These are phyloP conservation scores for Quercus dentata DNA, from an alignment of 306 rosid genomes.

Conservation along the genomic window DNA sequence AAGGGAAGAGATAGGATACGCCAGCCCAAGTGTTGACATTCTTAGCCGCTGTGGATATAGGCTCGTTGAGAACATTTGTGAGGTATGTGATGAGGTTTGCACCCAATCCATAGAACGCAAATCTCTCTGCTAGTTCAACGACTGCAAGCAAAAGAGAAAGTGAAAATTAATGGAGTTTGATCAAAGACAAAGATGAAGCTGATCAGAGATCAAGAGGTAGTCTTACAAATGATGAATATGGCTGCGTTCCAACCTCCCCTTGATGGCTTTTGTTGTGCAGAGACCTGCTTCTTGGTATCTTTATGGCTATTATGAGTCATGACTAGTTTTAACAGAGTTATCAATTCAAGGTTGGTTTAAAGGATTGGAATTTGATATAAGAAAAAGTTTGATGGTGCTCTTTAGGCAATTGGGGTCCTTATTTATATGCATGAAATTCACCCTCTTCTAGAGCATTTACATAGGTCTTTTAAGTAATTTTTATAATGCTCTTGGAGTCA, in stretches of 20 bases:
- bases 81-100: slow-evolving; percentile 31
- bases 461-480: no score
- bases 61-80: slow-evolving; percentile 29
- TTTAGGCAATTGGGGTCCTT: no score
- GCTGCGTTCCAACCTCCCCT: slow-evolving; percentile 23
- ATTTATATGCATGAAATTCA: no score
- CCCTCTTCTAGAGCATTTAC: no score
- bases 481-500: no score
- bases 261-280: not conserved
- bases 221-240: slow-evolving; percentile 37
- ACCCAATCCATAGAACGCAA: slow-evolving; percentile 23
- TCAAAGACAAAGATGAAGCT: not conserved
- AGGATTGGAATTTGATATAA: no score
- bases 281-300: not conserved
- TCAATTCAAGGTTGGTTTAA: not conserved
- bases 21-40: slow-evolving; percentile 21
- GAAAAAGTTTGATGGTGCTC: no score
- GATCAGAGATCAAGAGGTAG: not conserved
- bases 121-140: slow-evolving; percentile 41
- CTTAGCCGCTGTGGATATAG: not conserved
- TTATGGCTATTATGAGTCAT: not conserved
- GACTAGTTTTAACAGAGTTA: no score
- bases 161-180: not conserved
- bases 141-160: slow-evolving; percentile 6
- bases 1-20: slow-evolving; percentile 10